Percentiles rank a stretch among this genome's conserved stretches.
Conservation (phyloP, 768 basidiomycete genomes). For the Hydnum rufescens region DNA sequence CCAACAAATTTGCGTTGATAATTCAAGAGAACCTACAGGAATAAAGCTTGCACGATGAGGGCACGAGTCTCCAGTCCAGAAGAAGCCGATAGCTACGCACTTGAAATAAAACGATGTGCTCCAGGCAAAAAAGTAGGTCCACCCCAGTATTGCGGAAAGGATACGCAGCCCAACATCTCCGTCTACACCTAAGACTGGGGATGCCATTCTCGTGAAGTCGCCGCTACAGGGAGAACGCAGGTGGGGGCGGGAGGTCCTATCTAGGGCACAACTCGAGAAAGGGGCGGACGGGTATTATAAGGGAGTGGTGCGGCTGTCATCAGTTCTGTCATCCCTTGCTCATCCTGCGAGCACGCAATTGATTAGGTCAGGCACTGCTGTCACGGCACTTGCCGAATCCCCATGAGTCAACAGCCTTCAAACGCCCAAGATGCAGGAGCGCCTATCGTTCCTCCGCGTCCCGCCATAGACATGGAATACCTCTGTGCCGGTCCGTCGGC, state of each 20-base stretch:
- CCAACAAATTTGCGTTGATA: constrained; percentile 10
- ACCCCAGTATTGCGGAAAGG: constrained; percentile 10
- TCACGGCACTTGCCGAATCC: too few species aligned
- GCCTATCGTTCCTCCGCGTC: not conserved
- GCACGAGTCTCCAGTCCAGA: too few species aligned
- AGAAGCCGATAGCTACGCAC: constrained; percentile 6
- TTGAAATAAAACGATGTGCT: constrained; percentile 21
- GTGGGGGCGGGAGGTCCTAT: not conserved
- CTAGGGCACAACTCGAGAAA: not conserved
- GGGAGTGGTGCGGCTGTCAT: too few species aligned
- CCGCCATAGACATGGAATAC: constrained; percentile 58
- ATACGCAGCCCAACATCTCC: not conserved
- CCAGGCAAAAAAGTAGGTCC: constrained; percentile 14
- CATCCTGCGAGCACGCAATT: too few species aligned
- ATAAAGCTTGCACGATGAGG: too few species aligned
- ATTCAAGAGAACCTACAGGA: constrained; percentile 2
- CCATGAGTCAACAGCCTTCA: not conserved
- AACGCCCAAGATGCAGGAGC: not conserved
- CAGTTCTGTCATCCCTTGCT: too few species aligned
- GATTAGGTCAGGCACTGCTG: too few species aligned
- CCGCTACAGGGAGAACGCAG: not conserved
- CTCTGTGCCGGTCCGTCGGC: constrained; percentile 61
- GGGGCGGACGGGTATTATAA: not conserved
- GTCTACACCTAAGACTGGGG: not conserved
- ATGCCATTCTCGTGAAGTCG: not conserved